Percentiles rank a stretch among this genome's conserved stretches.
Evolutionary conservation across 169 alveolate species (phyloP).

Genomic region (Babesia ovis): DNA sequence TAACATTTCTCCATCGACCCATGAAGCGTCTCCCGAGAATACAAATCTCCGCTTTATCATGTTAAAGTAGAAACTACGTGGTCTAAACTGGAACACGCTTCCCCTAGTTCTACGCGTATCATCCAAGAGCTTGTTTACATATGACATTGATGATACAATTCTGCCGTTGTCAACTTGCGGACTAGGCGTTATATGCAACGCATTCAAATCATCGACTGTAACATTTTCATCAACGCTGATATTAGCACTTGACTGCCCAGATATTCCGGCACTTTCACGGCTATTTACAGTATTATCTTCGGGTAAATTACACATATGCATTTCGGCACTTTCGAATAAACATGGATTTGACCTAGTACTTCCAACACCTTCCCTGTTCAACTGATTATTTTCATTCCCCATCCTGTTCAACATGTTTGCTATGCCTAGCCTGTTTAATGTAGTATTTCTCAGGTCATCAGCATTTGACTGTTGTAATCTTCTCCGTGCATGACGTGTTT

Average conservation of each 20-base stretch:
- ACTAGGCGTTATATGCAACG: neutral
- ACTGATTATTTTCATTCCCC: neutral
- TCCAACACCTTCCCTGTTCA: neutral
- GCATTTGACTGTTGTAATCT: too few relatives aligned
- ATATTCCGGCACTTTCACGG: neutral
- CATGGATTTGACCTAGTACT: too few relatives aligned
- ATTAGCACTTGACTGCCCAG: neutral
- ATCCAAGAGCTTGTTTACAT: neutral
- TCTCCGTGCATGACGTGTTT: neutral
- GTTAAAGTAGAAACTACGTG: conserved; percentile 17
- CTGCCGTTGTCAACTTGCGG: neutral
- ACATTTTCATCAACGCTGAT: neutral
- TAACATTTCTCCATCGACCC: conserved; percentile 18
- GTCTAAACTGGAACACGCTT: conserved; percentile 14
- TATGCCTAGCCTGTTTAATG: too few relatives aligned
- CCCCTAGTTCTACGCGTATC: neutral
- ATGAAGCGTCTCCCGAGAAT: conserved; percentile 15
- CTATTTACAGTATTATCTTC: neutral
- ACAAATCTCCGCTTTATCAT: neutral
- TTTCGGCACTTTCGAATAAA: too few relatives aligned
- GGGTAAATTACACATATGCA: neutral
- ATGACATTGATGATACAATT: neutral
- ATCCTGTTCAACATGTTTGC: too few relatives aligned
- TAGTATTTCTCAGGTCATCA: too few relatives aligned
- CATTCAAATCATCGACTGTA: neutral